A percentile compares a stretch with the other conserved stretches of the same genome.
Evolutionary conservation across 331 rosid species (phyloP).

Genomic region (Pyrus hybrid): DNA sequence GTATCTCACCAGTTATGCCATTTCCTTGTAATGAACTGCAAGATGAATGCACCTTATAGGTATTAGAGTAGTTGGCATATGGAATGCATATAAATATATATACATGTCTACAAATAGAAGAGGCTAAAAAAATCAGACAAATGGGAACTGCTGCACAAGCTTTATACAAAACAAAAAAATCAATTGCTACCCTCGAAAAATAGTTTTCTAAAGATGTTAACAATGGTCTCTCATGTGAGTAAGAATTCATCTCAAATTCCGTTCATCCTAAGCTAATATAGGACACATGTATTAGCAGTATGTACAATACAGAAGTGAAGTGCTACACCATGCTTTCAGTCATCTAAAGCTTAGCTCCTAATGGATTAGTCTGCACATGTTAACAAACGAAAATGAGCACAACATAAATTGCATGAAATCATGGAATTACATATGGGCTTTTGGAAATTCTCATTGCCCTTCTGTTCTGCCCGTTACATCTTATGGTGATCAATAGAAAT

Average conservation of each 20-base stretch:
- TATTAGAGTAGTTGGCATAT: neutral
- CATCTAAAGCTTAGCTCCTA: neutral
- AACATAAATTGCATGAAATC: neutral
- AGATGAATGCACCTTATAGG: constrained; percentile 12
- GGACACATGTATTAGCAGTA: neutral
- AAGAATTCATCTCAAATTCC: neutral
- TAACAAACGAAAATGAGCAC: neutral
- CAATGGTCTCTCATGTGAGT: neutral
- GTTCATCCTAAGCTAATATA: neutral
- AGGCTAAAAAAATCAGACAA: neutral
- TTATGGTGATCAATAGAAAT: neutral
- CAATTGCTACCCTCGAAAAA: neutral
- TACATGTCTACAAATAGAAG: neutral
- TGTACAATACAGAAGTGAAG: no score
- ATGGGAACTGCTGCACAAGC: neutral
- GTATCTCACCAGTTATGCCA: constrained; percentile 59
- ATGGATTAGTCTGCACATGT: neutral
- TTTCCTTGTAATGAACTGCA: constrained; percentile 79
- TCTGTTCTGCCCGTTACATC: neutral
- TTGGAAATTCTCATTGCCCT: neutral
- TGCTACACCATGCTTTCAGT: no score
- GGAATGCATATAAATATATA: neutral
- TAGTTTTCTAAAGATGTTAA: no score
- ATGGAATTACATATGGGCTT: neutral
- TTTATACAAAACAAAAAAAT: neutral